Evolutionary conservation across 2,329 filamentous ascomycete genomes (phyloP).

Genomic region (Verticillium nonalfalfae): DNA sequence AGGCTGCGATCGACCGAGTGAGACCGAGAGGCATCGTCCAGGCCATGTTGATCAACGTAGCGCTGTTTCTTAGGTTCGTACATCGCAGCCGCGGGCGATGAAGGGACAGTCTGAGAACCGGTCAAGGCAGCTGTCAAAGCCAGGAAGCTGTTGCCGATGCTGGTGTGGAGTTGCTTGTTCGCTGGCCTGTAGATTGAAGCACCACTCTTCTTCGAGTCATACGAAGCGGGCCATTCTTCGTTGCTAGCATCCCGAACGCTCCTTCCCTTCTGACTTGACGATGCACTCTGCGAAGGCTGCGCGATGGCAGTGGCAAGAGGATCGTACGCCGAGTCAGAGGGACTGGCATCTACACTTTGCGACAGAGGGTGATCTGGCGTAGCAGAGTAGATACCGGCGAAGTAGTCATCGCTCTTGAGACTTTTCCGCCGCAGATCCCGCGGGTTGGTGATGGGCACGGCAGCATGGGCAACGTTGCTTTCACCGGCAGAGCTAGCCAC

Average conservation of each 20-base stretch:
- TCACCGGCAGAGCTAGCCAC: constrained; percentile 59
- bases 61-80: constrained; percentile 29
- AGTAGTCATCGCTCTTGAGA: constrained; percentile 49
- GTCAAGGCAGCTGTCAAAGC: constrained; percentile 26
- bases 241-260: not conserved
- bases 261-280: not conserved
- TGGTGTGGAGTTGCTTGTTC: not conserved
- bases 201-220: not conserved
- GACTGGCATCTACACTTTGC: constrained; percentile 67
- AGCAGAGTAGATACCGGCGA: constrained; percentile 31
- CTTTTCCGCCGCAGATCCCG: constrained; percentile 47
- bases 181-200: not conserved
- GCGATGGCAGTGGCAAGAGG: constrained; percentile 27
- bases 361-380: constrained; percentile 57
- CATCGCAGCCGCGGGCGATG: constrained; percentile 27
- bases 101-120: constrained; percentile 14
- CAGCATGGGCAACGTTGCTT: constrained; percentile 22
- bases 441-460: constrained; percentile 30
- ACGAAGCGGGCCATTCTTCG: not conserved
- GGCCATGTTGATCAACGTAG: constrained; percentile 17
- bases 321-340: constrained; percentile 42
- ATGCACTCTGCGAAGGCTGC: not conserved
- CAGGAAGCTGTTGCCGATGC: constrained; percentile 33
- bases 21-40: constrained; percentile 46
- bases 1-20: constrained; percentile 58